Percentiles rank a stretch among this genome's conserved stretches.
Evolutionary conservation across 202 grass and related monocot species (phyloP).

Genomic region (Eragrostis tef): DNA sequence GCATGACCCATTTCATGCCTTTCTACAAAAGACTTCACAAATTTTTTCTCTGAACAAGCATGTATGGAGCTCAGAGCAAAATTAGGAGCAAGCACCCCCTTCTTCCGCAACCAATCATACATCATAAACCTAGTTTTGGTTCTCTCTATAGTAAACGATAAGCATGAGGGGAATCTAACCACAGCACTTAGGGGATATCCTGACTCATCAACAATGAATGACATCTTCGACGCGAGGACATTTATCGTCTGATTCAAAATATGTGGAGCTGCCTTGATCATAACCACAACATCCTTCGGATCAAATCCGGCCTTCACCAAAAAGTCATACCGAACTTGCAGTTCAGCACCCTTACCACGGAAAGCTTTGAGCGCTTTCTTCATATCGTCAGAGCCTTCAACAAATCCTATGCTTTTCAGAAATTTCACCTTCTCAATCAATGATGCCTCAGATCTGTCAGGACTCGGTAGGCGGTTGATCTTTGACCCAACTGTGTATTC

Average conservation of each 20-base stretch:
- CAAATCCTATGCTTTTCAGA: slow-evolving; percentile 62
- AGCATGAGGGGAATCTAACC: slow-evolving; percentile 50
- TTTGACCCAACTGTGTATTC: slow-evolving; percentile 58
- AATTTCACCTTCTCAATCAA: slow-evolving; percentile 55
- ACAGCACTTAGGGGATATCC: slow-evolving; percentile 58
- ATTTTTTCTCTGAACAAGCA: slow-evolving; percentile 58
- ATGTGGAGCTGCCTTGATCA: slow-evolving; percentile 61
- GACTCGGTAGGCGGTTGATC: slow-evolving; percentile 39
- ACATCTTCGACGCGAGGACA: slow-evolving; percentile 63
- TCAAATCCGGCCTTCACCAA: slow-evolving; percentile 64
- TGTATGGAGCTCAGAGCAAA: slow-evolving; percentile 59
- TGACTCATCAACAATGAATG: slow-evolving; percentile 54
- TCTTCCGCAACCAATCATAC: slow-evolving; percentile 72
- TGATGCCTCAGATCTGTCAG: slow-evolving; percentile 23
- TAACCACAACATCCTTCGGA: slow-evolving; percentile 50
- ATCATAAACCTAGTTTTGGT: slow-evolving; percentile 57
- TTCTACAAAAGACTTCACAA: slow-evolving; percentile 41
- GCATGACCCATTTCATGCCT: slow-evolving; percentile 49
- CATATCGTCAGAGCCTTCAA: slow-evolving; percentile 58
- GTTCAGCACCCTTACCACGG: slow-evolving; percentile 70
- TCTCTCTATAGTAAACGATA: slow-evolving; percentile 64
- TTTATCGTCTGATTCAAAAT: slow-evolving; percentile 66
- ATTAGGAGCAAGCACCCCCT: slow-evolving; percentile 29
- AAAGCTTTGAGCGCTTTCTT: slow-evolving; percentile 57
- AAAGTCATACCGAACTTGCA: slow-evolving; percentile 61